phyloP scores from a whole-genome alignment of 2,329 filamentous ascomycete genomes.

The Diaporthe sp. region DNA sequence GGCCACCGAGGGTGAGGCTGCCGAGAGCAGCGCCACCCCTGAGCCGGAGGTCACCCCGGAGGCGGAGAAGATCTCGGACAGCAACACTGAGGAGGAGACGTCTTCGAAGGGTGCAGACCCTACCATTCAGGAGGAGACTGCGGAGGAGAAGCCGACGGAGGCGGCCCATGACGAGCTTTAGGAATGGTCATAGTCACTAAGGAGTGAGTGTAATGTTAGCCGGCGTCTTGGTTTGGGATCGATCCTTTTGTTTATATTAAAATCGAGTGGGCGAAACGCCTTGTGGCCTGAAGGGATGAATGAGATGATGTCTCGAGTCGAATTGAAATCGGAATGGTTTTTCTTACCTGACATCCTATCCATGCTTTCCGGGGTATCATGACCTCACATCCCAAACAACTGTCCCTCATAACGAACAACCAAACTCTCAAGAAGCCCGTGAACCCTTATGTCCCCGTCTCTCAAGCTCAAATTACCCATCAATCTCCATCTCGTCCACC shows the following conservation, averaged over 20 bases:
- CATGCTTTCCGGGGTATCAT: slow-evolving; percentile 29
- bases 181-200: slow-evolving; percentile 4
- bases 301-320: neutral
- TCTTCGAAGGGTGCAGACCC: slow-evolving; percentile 47
- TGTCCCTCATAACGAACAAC: neutral
- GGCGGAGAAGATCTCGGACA: slow-evolving; percentile 32
- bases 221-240: slow-evolving; percentile 27
- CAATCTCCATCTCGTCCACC: slow-evolving; percentile 61
- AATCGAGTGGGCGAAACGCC: neutral
- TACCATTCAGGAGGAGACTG: slow-evolving; percentile 32
- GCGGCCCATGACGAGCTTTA: slow-evolving; percentile 33
- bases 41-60: slow-evolving; percentile 36
- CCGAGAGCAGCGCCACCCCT: slow-evolving; percentile 40
- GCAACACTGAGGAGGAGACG: slow-evolving; percentile 37
- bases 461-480: slow-evolving; percentile 41
- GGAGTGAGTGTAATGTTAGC: slow-evolving; percentile 28
- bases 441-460: neutral
- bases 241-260: slow-evolving; percentile 1
- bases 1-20: slow-evolving; percentile 35
- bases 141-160: slow-evolving; percentile 30
- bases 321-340: neutral
- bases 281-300: slow-evolving; percentile 1
- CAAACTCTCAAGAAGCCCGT: too few relatives aligned
- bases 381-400: neutral
- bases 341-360: slow-evolving; percentile 8